Base-by-base conservation (phyloP, 1,284 basidiomycete genomes). In the Cutaneotrichosporon daszewskae region DNA sequence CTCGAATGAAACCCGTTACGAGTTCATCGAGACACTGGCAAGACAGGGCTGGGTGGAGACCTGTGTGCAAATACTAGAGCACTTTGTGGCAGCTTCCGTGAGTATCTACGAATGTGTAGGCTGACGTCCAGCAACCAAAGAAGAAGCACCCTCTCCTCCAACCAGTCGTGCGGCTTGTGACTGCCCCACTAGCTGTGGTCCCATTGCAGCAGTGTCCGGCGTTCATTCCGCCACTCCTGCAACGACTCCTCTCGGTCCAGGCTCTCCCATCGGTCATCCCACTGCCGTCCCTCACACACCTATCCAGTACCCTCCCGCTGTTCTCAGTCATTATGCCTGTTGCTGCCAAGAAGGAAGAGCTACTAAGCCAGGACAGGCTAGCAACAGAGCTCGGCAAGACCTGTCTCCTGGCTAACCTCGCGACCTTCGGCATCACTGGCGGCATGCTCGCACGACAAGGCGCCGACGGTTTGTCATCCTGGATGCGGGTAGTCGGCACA, bases 381-480 rank as follows among this genome's bases (percentile, higher is more conserved):
- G 26, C 16, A 5, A 51, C 48, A 9, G 70, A 72, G 40, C 37
- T 55, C 4, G 68, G 62, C n/a, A 59, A 57, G 40, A 68, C 65
- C 5, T 57, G 60, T 37, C 59, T 72, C 22, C 51, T 72, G 4
- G 68, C 65, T 11, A 72, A 72, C 55, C 59, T 72, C n/a, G 60
- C 57, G 12, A 68, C 64, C 5, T 66, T 72, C 40, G 66, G 66
- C 13, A 62, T 72, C 32, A 66, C 66, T 0, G 68, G 67, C 19
- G 62, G 62, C 8, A 53, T 68, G 60, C 49, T 72, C 10, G 40
- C 51, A 4, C 47, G 59, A 13, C 44, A 58, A 18, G 59, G 60
- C 4, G 35, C 51, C 2, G 23, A 43, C 8, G 63, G 62, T 3
- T 53, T 51, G 10, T 20, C 35, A 4, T 47, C 29, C 5, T 72